A percentile compares a stretch with the other conserved stretches of the same genome.
Conservation (phyloP, 495 filamentous ascomycete species). For the Podospora sp. region DNA sequence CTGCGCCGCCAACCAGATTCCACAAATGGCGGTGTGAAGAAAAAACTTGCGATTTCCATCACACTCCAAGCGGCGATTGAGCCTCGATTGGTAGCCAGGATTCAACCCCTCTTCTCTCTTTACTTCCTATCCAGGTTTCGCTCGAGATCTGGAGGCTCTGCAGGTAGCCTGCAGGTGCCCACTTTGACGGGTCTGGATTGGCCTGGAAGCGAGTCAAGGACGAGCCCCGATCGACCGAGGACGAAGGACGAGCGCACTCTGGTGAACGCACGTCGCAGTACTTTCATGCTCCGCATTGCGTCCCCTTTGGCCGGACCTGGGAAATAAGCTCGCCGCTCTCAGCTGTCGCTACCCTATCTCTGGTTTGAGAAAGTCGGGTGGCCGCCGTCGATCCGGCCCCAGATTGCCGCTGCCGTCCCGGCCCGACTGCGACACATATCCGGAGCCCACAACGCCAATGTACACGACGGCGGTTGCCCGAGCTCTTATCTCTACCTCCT, state of each 20-base stretch:
- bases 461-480: background rate
- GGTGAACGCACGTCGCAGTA: background rate
- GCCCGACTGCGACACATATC: background rate
- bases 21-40: conserved; percentile 18
- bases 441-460: background rate
- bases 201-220: background rate
- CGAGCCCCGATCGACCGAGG: background rate
- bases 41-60: conserved; percentile 13
- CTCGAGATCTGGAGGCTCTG: conserved; percentile 10
- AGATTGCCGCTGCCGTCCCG: background rate
- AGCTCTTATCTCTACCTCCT: background rate
- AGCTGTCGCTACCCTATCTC: background rate
- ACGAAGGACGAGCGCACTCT: background rate
- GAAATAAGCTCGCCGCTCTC: background rate
- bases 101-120: conserved; percentile 3
- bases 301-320: background rate
- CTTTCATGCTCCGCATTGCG: background rate
- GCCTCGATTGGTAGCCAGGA: conserved; percentile 7
- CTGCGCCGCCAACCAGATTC: conserved; percentile 15
- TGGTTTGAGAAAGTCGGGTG: background rate
- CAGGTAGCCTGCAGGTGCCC: conserved; percentile 1
- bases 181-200: conserved; percentile 9
- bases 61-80: conserved; percentile 6
- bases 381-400: background rate
- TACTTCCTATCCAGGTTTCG: background rate